These are phyloP conservation scores for Polygonum aviculare DNA, from an alignment of 148 eudicot genomes.

Conservation along the genomic window DNA sequence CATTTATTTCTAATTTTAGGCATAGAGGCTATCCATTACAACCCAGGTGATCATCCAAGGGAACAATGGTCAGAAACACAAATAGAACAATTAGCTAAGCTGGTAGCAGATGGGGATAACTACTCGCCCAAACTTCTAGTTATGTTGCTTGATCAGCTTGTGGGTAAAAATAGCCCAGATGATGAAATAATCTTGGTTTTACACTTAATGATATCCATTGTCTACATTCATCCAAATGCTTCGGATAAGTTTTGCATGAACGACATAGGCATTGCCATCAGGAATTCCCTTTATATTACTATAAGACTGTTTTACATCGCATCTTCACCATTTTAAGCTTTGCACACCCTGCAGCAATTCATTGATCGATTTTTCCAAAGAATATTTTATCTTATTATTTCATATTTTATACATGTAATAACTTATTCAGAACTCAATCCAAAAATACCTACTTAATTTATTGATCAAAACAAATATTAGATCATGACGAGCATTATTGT, in stretches of 20 bases:
- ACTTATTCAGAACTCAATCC: too few relatives aligned
- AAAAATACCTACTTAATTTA: too few relatives aligned
- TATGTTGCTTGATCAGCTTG: constrained; percentile 39
- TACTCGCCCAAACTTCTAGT: constrained; percentile 48
- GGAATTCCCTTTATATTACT: constrained; percentile 23
- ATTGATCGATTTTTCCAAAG: too few relatives aligned
- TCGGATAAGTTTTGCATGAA: constrained; percentile 74
- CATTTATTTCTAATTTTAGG: too few relatives aligned
- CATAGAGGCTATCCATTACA: constrained; percentile 14
- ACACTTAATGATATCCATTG: constrained; percentile 28
- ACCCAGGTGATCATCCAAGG: constrained; percentile 19
- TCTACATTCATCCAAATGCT: constrained; percentile 55
- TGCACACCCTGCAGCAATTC: constrained; percentile 44
- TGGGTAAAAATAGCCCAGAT: constrained; percentile 34
- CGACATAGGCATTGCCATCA: constrained; percentile 54
- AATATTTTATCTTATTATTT: too few relatives aligned
- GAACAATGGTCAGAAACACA: constrained; percentile 22
- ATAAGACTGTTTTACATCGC: constrained; percentile 32
- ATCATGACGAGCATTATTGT: too few relatives aligned
- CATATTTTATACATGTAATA: too few relatives aligned
- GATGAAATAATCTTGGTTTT: constrained; percentile 47
- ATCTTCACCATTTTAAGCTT: constrained; percentile 48
- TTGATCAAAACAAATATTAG: too few relatives aligned
- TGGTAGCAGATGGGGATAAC: constrained; percentile 56
- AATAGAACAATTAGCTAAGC: constrained; percentile 36